Evolutionary conservation across 768 basidiomycete genomes (phyloP).

Genomic region (Hericium erinaceus): DNA sequence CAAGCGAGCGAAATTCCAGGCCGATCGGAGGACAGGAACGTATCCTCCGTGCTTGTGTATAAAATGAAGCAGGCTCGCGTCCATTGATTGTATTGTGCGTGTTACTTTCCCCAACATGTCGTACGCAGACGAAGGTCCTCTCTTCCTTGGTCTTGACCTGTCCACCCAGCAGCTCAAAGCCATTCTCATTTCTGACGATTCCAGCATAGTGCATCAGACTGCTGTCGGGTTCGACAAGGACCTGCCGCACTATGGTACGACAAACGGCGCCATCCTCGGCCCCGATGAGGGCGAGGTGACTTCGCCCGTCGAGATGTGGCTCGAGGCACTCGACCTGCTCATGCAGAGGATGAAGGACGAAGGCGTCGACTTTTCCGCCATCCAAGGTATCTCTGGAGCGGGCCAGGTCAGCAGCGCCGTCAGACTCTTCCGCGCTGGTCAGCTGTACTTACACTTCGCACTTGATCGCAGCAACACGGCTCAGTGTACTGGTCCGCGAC

Average conservation of each 20-base stretch:
- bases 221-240: conserved; percentile 77
- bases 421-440: background rate
- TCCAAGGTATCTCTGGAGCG: conserved; percentile 65
- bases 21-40: background rate
- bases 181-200: conserved; percentile 50
- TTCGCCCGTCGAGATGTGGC: conserved; percentile 75
- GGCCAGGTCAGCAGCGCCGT: conserved; percentile 49
- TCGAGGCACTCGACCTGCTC: conserved; percentile 78
- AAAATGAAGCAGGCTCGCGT: background rate
- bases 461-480: conserved; percentile 61
- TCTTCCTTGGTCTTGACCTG: conserved; percentile 77
- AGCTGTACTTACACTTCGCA: background rate
- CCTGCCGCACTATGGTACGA: conserved; percentile 57
- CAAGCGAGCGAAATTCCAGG: background rate
- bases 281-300: conserved; percentile 66
- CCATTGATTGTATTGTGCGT: background rate
- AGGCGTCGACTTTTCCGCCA: conserved; percentile 48
- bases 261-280: conserved; percentile 56
- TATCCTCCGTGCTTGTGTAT: background rate
- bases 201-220: conserved; percentile 53
- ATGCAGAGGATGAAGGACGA: conserved; percentile 50
- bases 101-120: conserved; percentile 3
- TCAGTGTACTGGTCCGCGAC: conserved; percentile 72
- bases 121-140: conserved; percentile 14
- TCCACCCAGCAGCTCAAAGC: conserved; percentile 84